These are phyloP conservation scores for Pseudoscleropodium purum DNA, from an alignment of 225 moss, liverwort and hornwort genomes.

Conservation along the genomic window DNA sequence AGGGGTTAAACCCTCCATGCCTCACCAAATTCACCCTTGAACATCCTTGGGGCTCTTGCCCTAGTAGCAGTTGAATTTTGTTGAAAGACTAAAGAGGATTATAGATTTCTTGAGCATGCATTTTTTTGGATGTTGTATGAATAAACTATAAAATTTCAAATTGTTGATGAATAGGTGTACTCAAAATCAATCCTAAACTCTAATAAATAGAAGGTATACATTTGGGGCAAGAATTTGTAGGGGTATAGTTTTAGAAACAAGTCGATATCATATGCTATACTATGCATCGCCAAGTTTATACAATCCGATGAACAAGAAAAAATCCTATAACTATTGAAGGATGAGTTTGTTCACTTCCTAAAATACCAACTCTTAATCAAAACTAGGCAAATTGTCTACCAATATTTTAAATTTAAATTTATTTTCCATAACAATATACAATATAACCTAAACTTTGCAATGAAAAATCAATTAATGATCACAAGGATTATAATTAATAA, in stretches of 20 bases:
- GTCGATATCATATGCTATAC: fast-evolving
- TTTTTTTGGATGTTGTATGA: neutral
- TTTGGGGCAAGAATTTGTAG: neutral
- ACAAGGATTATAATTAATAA: neutral
- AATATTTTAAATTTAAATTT: neutral
- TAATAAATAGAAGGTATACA: neutral
- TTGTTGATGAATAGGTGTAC: neutral
- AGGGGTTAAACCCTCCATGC: too few species aligned
- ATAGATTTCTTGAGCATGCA: too few species aligned
- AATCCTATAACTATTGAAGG: neutral
- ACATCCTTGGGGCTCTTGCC: fast-evolving
- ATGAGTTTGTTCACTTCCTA: fast-evolving
- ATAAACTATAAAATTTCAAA: neutral
- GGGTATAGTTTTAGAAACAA: fast-evolving
- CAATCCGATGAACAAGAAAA: fast-evolving
- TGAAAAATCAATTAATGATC: neutral
- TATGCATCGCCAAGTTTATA: neutral
- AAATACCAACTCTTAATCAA: neutral
- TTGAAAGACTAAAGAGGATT: neutral
- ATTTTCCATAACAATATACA: neutral
- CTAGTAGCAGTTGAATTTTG: neutral
- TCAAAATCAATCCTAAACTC: neutral
- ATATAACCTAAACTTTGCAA: neutral
- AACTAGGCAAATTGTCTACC: neutral
- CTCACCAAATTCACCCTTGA: neutral